Evolutionary conservation across 2,329 filamentous ascomycete genomes (phyloP).

Genomic region (Cercospora sp.): DNA sequence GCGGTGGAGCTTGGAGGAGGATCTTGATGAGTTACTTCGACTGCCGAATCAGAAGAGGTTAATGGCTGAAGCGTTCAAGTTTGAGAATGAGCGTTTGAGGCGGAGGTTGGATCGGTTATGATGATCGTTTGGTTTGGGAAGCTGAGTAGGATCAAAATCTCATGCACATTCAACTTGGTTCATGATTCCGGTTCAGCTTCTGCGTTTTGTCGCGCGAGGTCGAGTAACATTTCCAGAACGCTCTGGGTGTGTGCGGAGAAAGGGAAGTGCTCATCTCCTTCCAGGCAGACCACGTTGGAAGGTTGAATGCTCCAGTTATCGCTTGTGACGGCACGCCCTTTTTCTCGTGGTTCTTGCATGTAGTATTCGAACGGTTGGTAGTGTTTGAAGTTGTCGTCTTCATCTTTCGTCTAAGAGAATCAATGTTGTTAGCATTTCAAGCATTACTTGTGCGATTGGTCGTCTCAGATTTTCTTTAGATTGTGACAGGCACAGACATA

Average conservation of each 20-base stretch:
- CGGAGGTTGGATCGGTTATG: neutral
- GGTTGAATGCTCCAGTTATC: conserved; percentile 41
- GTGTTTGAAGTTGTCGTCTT: conserved; percentile 34
- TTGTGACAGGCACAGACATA: neutral
- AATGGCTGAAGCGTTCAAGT: conserved; percentile 17
- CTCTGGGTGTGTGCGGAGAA: conserved; percentile 35
- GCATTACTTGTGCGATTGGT: neutral
- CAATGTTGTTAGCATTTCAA: neutral
- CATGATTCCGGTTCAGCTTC: neutral
- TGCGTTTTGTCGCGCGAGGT: conserved; percentile 23
- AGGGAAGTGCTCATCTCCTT: conserved; percentile 32
- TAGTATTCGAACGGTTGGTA: conserved; percentile 44
- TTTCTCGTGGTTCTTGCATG: conserved; percentile 37
- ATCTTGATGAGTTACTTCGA: conserved; percentile 5
- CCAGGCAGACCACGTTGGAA: conserved; percentile 43
- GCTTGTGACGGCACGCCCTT: conserved; percentile 13
- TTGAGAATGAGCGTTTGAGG: conserved; percentile 13
- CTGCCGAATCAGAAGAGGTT: conserved; percentile 12
- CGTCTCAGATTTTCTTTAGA: neutral
- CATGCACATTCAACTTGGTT: neutral
- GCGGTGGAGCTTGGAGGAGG: conserved; percentile 12
- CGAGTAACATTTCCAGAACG: conserved; percentile 38
- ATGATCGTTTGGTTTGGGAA: neutral
- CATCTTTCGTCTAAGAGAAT: conserved; percentile 43
- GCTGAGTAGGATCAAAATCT: neutral